Percentiles rank a stretch among this genome's conserved stretches.
Evolutionary conservation across 371 early-diverging fungal genomes (phyloP).

Genomic region (Actinomortierella ambigua): DNA sequence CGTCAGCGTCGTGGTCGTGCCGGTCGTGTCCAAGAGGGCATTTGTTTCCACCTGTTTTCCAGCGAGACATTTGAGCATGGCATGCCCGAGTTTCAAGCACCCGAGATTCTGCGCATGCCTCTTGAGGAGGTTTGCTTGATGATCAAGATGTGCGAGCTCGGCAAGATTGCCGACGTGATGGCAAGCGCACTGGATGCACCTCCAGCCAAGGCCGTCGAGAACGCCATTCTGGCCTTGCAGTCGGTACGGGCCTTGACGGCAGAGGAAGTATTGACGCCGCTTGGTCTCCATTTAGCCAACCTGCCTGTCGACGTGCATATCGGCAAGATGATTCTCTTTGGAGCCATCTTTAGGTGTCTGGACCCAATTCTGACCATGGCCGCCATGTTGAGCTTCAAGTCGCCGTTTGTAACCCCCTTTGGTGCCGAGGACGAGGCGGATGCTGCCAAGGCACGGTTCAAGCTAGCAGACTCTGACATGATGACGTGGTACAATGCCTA

Average conservation of each 20-base stretch:
- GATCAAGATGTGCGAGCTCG: slow-evolving; percentile 67
- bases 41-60: slow-evolving; percentile 77
- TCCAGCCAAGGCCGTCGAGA: slow-evolving; percentile 64
- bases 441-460: slow-evolving; percentile 55
- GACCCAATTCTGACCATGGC: slow-evolving; percentile 78
- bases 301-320: slow-evolving; percentile 82
- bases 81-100: slow-evolving; percentile 71
- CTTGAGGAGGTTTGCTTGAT: slow-evolving; percentile 75
- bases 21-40: slow-evolving; percentile 87
- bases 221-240: slow-evolving; percentile 64
- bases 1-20: slow-evolving; percentile 93
- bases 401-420: slow-evolving; percentile 75
- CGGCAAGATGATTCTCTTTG: slow-evolving; percentile 82
- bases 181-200: slow-evolving; percentile 81
- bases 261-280: slow-evolving; percentile 76
- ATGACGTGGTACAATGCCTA: slow-evolving; percentile 80
- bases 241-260: slow-evolving; percentile 56
- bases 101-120: slow-evolving; percentile 78
- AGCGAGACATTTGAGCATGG: slow-evolving; percentile 51
- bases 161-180: slow-evolving; percentile 65
- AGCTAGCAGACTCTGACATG: slow-evolving; percentile 74
- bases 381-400: slow-evolving; percentile 63
- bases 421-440: slow-evolving; percentile 68
- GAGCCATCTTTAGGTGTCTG: slow-evolving; percentile 71
- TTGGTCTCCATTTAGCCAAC: slow-evolving; percentile 85